Evolutionary conservation across 805 yeast species (phyloP).

Genomic region (Candida boidinii): DNA sequence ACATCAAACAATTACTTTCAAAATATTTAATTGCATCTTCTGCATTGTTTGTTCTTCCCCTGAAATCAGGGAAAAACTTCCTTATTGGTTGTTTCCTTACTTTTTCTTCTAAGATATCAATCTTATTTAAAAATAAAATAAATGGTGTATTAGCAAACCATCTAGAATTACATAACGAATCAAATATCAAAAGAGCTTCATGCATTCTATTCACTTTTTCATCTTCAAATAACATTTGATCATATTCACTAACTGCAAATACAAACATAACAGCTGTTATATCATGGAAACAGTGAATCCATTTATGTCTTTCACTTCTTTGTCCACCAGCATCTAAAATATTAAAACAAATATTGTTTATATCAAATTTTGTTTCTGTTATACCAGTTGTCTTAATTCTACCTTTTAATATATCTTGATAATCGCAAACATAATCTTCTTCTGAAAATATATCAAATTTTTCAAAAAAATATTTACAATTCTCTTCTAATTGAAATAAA

Average conservation of each 20-base stretch:
- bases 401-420: slow-evolving; percentile 81
- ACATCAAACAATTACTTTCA: slow-evolving; percentile 53
- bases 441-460: slow-evolving; percentile 58
- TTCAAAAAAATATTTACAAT: slow-evolving; percentile 75
- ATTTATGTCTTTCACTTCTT: slow-evolving; percentile 80
- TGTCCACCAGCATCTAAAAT: slow-evolving; percentile 97
- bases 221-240: slow-evolving; percentile 87
- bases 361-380: slow-evolving; percentile 72
- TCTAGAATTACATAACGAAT: slow-evolving; percentile 70
- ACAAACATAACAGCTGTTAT: slow-evolving; percentile 85
- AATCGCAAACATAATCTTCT: slow-evolving; percentile 59
- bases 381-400: slow-evolving; percentile 95
- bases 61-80: slow-evolving; percentile 70
- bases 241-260: slow-evolving; percentile 85
- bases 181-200: slow-evolving; percentile 80
- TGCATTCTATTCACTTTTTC: slow-evolving; percentile 82
- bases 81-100: slow-evolving; percentile 56
- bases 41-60: slow-evolving; percentile 54
- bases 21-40: slow-evolving; percentile 66
- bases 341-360: slow-evolving; percentile 56
- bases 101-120: slow-evolving; percentile 72
- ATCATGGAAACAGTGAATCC: slow-evolving; percentile 93
- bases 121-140: slow-evolving; percentile 82
- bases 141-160: slow-evolving; percentile 87
- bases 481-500: slow-evolving; percentile 79